Percentiles rank a stretch among this genome's conserved stretches.
phyloP scores from a whole-genome alignment of 495 filamentous ascomycete genomes.

The Penicillium verhagenii region DNA sequence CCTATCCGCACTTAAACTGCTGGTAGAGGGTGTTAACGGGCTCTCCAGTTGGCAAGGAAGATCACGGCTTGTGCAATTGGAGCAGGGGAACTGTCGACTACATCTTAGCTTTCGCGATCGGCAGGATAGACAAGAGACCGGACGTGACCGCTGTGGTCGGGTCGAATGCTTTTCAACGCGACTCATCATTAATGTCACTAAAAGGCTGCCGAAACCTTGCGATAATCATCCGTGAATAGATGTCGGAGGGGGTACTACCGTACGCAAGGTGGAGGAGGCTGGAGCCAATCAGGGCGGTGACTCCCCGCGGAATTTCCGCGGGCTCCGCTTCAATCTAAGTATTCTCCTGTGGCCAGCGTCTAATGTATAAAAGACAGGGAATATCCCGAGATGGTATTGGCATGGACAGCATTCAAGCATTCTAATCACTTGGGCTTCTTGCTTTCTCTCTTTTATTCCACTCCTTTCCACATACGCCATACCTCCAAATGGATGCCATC shows the following conservation, averaged over 20 bases:
- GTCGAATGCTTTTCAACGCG: conserved; percentile 14
- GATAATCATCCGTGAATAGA: background rate
- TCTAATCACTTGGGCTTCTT: no score
- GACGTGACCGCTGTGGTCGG: conserved; percentile 21
- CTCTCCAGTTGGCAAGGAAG: conserved; percentile 31
- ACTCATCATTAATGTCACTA: conserved; percentile 5
- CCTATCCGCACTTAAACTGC: background rate
- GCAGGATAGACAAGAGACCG: conserved; percentile 42
- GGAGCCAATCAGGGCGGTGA: conserved; percentile 14
- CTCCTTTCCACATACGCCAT: background rate
- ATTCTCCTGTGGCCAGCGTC: background rate
- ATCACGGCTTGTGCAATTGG: conserved; percentile 39
- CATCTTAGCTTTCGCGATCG: conserved; percentile 49
- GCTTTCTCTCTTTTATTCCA: background rate
- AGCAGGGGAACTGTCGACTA: conserved; percentile 40
- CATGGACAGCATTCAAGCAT: no score
- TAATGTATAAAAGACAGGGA: background rate
- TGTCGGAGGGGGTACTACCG: no score
- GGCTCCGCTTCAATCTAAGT: background rate
- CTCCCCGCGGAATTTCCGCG: conserved; percentile 23
- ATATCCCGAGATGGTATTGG: background rate
- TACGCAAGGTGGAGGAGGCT: background rate
- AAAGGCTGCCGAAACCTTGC: background rate
- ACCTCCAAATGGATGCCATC: conserved; percentile 27
- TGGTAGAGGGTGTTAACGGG: background rate